Base-by-base conservation (phyloP, 768 basidiomycete species). In the Psilocybe tampanensis region DNA sequence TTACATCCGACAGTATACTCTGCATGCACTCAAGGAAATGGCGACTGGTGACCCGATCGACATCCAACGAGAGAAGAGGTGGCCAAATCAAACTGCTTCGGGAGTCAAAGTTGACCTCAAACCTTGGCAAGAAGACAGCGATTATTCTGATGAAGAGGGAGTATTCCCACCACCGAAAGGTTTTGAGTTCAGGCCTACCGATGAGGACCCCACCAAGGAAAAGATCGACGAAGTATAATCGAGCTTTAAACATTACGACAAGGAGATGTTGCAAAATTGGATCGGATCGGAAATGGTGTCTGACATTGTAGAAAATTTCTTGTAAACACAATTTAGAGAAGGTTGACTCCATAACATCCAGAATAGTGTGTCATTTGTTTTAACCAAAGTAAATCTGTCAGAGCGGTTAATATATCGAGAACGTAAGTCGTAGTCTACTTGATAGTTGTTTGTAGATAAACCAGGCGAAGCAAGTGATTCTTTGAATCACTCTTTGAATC, bases 21-120 rank as follows among this genome's bases (percentile, higher is more conserved):
- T 94, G 55, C 70, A 82, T 44, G 83, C 84, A 12, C 67, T 90
- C 67, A 80, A 80, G 53, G 70, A 77, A 24, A 93, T 95, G 92
- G 89, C 89, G 17, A 75, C 79, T 19, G 92, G 90, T 4, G 84
- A 85, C 48, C 84, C 83, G 8, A 63, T 94, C 9, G 92, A 94
- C 67, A 76, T 78, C 49, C 92, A 94, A 62, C 82, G 91, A 52
- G 86, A 90, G 64, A 77, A 84, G 66, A 80, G 92, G 34, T 94
- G 92, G 92, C 92, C 92, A 1, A 80, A 78, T 60, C 83, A 78
- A 51, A 83, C 82, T 29, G 54, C 66, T 8, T 60, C 67, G 17
- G 70, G 73, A 44, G 71, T 84, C 36, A 77, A 82, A 62, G 88
- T 90, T 9, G 69, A 81, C 47, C 86, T 89, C 66, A 75, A 81